Percentiles rank a stretch among this genome's conserved stretches.
These are phyloP conservation scores for Saccharomycopsis babjevae DNA, from an alignment of 805 yeast genomes.

Conservation along the genomic window DNA sequence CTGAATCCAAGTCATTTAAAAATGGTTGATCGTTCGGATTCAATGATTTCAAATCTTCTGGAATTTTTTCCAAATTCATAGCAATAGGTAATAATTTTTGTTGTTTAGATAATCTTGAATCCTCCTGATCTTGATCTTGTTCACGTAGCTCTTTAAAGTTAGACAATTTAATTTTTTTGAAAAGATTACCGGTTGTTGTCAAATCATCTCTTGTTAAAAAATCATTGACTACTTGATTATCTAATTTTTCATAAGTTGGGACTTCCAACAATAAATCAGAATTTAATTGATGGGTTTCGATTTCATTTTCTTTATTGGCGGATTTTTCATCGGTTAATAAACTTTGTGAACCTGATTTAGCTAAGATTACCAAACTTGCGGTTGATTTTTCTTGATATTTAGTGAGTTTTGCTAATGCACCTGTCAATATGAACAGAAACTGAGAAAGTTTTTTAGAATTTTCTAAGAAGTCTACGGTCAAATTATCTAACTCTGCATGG, in stretches of 20 bases:
- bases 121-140: conserved; percentile 21
- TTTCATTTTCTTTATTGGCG: conserved; percentile 11
- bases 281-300: conserved; percentile 47
- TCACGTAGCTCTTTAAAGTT: conserved; percentile 29
- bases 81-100: conserved; percentile 54
- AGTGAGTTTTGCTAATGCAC: conserved; percentile 82
- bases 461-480: conserved; percentile 43
- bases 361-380: conserved; percentile 67
- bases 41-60: conserved; percentile 37
- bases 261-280: conserved; percentile 73
- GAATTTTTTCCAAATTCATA: conserved; percentile 51
- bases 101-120: conserved; percentile 18
- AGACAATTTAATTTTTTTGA: conserved; percentile 4
- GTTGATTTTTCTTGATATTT: conserved; percentile 66
- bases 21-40: conserved; percentile 82
- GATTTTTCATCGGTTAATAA: conserved; percentile 23
- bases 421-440: conserved; percentile 61
- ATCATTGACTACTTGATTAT: conserved; percentile 36
- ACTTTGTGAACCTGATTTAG: conserved; percentile 34
- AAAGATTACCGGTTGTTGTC: background rate
- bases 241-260: conserved; percentile 57
- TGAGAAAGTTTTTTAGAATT: conserved; percentile 51
- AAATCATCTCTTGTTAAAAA: conserved; percentile 26
- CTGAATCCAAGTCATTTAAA: conserved; percentile 55
- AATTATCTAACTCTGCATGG: conserved; percentile 54